Evolutionary conservation across 2,329 filamentous ascomycete species (phyloP).

Genomic region (Talaromyces sp.): DNA sequence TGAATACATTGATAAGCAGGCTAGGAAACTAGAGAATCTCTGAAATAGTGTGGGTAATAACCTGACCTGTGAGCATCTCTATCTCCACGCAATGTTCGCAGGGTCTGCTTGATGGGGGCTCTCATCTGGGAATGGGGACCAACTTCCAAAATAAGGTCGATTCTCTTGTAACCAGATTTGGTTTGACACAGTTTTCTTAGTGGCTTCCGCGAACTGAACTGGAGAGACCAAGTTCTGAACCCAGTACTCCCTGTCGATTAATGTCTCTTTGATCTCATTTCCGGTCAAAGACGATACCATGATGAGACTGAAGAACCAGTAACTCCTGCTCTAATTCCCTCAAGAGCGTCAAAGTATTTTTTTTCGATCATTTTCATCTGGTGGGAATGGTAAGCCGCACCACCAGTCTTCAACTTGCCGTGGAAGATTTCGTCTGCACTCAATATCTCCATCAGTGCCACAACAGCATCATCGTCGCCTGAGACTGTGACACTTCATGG

Average conservation of each 20-base stretch:
- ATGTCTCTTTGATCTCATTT: slow-evolving; percentile 6
- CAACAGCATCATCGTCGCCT: slow-evolving; percentile 21
- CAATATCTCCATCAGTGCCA: slow-evolving; percentile 29
- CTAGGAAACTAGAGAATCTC: too few species aligned
- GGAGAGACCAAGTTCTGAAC: slow-evolving; percentile 29
- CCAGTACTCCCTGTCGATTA: slow-evolving; percentile 25
- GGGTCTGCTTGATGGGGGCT: too few species aligned
- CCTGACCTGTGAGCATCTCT: too few species aligned
- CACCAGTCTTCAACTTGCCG: slow-evolving; percentile 14
- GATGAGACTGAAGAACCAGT: neutral
- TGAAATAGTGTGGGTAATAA: too few species aligned
- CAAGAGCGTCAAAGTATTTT: too few species aligned
- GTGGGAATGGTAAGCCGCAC: slow-evolving; percentile 22
- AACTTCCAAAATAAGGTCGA: slow-evolving; percentile 18
- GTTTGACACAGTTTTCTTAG: slow-evolving; percentile 8
- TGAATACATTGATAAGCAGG: too few species aligned
- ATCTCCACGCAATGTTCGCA: too few species aligned
- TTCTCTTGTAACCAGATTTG: neutral
- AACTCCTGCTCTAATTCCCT: too few species aligned
- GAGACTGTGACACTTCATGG: slow-evolving; percentile 23
- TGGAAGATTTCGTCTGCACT: slow-evolving; percentile 17
- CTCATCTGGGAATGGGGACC: slow-evolving; percentile 23
- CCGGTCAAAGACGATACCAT: slow-evolving; percentile 19
- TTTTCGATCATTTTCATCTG: slow-evolving; percentile 15
- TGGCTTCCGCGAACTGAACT: slow-evolving; percentile 28